These are phyloP conservation scores for Ulmus americana DNA, from an alignment of 331 rosid genomes.

Conservation along the genomic window DNA sequence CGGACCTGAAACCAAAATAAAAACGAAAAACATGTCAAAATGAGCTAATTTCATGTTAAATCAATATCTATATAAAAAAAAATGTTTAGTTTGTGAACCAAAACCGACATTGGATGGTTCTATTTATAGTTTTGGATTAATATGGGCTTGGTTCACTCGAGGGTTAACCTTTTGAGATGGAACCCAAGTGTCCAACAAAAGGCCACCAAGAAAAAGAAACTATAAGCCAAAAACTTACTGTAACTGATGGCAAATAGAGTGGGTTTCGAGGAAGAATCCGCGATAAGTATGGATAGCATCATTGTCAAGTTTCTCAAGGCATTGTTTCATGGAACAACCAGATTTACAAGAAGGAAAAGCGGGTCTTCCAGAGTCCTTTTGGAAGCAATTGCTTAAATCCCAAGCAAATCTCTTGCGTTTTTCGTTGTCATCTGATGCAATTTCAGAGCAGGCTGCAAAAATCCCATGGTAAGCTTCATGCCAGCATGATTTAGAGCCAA, in stretches of 20 bases:
- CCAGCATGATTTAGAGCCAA: slow-evolving; percentile 52
- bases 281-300: slow-evolving; percentile 49
- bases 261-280: slow-evolving; percentile 72
- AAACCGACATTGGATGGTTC: too few relatives aligned
- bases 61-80: too few relatives aligned
- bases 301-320: slow-evolving; percentile 41
- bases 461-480: slow-evolving; percentile 47
- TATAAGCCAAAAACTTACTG: slow-evolving; percentile 40
- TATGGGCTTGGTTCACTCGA: neutral
- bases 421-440: slow-evolving; percentile 36
- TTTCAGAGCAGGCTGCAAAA: slow-evolving; percentile 56
- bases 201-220: neutral
- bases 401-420: slow-evolving; percentile 69
- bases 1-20: slow-evolving; percentile 31
- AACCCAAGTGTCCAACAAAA: neutral
- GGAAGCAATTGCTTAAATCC: slow-evolving; percentile 75
- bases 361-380: slow-evolving; percentile 52
- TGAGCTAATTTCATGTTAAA: too few relatives aligned
- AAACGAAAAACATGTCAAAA: too few relatives aligned
- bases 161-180: neutral
- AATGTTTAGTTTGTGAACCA: too few relatives aligned
- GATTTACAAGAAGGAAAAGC: slow-evolving; percentile 48
- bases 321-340: slow-evolving; percentile 39
- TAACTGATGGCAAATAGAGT: slow-evolving; percentile 64
- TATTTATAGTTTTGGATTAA: too few relatives aligned